phyloP scores from a whole-genome alignment of 768 basidiomycete species.

The Russula olivacea region DNA sequence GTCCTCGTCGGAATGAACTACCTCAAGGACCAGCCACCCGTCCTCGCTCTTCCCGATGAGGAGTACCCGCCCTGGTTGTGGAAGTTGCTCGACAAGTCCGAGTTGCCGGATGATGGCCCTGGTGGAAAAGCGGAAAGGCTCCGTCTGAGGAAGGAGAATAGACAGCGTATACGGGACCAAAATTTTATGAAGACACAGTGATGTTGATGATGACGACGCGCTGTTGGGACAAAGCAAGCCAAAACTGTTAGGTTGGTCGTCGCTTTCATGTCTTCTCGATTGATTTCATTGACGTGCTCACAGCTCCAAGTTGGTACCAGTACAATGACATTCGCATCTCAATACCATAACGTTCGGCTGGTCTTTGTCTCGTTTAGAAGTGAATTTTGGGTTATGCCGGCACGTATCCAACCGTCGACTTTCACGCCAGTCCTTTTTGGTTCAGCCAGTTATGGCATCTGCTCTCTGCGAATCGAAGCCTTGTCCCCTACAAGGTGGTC shows the following conservation, averaged over 20 bases:
- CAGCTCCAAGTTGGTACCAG: not conserved
- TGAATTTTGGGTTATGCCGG: not conserved
- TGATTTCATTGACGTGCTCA: not conserved
- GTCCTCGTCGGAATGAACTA: constrained; percentile 76
- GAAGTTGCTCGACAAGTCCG: constrained; percentile 56
- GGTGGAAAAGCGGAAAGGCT: constrained; percentile 56
- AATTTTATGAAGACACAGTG: constrained; percentile 81
- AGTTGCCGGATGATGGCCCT: constrained; percentile 62
- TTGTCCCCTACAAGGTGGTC: not conserved
- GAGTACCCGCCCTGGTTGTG: constrained; percentile 90
- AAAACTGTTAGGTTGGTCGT: not conserved
- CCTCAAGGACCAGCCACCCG: constrained; percentile 72
- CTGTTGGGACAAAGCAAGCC: not conserved
- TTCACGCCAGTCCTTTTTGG: not conserved
- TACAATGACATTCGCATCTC: not conserved
- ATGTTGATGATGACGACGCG: not conserved
- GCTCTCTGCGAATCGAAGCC: not conserved
- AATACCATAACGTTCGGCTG: not conserved
- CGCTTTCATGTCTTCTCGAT: not conserved
- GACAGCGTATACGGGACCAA: constrained; percentile 66
- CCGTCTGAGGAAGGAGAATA: constrained; percentile 53
- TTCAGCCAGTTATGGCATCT: not conserved
- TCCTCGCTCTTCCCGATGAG: constrained; percentile 72
- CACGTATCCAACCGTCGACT: not conserved
- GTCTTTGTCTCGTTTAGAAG: not conserved